These are phyloP conservation scores for Psidium guajava DNA, from an alignment of 345 rosid genomes.

Conservation along the genomic window DNA sequence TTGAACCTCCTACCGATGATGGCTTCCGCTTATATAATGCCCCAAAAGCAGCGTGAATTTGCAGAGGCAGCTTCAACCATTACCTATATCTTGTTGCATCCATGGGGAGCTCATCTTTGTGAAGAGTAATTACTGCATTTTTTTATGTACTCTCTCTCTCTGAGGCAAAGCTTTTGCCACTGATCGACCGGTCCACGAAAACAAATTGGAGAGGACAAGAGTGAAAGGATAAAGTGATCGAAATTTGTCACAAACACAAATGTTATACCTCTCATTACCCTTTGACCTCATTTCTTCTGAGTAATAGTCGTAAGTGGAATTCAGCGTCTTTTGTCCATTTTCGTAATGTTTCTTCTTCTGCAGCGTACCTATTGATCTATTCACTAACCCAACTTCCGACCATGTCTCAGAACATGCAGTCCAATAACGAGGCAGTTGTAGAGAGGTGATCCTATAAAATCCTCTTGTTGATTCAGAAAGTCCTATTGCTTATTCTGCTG, in stretches of 20 bases:
- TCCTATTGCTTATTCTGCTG: background rate
- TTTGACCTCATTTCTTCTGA: no score
- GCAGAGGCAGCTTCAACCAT: background rate
- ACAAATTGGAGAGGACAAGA: no score
- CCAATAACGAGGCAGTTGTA: background rate
- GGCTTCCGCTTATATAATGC: background rate
- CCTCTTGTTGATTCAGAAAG: background rate
- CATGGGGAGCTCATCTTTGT: background rate
- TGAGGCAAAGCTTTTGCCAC: no score
- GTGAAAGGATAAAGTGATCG: no score
- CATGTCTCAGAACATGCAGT: background rate
- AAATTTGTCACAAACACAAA: no score
- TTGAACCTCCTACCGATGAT: background rate
- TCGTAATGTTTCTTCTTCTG: background rate
- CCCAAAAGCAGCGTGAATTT: background rate
- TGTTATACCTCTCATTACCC: no score
- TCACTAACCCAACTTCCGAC: accelerated
- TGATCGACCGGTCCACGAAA: no score
- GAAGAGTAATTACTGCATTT: background rate
- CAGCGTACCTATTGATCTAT: background rate
- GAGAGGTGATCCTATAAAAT: background rate
- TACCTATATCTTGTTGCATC: background rate
- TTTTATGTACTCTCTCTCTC: background rate
- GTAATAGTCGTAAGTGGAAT: background rate
- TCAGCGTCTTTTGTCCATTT: background rate